Evolutionary conservation across 163 green algal genomes (phyloP), one percentile per base, ranked within the genome.

Genomic region (Scenedesmus sp.): DNA sequence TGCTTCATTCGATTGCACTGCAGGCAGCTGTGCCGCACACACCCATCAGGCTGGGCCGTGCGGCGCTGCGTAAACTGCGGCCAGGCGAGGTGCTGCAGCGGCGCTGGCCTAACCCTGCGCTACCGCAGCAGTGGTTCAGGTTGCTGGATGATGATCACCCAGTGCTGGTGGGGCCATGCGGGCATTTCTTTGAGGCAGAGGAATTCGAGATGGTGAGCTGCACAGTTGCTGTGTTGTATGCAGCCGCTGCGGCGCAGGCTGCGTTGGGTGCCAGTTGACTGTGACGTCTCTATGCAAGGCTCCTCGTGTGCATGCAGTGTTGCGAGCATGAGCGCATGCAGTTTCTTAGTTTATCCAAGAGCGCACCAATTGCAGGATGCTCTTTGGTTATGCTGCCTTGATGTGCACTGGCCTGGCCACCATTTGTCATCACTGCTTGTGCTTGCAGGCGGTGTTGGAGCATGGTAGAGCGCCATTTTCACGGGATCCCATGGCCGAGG

Each of bases 171-270:
- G 95, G 94, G 13, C 56, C 92, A 5, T 97, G 94, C 91, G 96
- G 97, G 0, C 95, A 98, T 91, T 96, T 98, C 88, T 98, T 96
- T 80, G 96, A 98, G 94, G 91, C 95, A 70, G 97, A 98, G 86
- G 97, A 98, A 81, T 98, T 94, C 76, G 96, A 98, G 88, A 96
- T 98, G 94, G 91, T 95, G 87, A 87, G 94, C 43, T 33, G 68
- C n/a, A 46, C 33, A 49, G 35, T 10, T 40, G 12, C n/a, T 22
- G 18, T 80, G n/a, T 10, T 80, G 10, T 6, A 18, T 80, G n/a
- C 26, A 37, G 24, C 18, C 22, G 15, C 22, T 65, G 22, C 40
- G 20, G 22, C 33, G 22, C 59, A 35, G 59, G 22, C 20, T 42
- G 24, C 6, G 13, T 0, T 24, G 9, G 13, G 4, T 24, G 26